Evolutionary conservation across 2,329 filamentous ascomycete genomes (phyloP), one percentile per base, ranked within the genome.

Genomic region (Periconia sp.): DNA sequence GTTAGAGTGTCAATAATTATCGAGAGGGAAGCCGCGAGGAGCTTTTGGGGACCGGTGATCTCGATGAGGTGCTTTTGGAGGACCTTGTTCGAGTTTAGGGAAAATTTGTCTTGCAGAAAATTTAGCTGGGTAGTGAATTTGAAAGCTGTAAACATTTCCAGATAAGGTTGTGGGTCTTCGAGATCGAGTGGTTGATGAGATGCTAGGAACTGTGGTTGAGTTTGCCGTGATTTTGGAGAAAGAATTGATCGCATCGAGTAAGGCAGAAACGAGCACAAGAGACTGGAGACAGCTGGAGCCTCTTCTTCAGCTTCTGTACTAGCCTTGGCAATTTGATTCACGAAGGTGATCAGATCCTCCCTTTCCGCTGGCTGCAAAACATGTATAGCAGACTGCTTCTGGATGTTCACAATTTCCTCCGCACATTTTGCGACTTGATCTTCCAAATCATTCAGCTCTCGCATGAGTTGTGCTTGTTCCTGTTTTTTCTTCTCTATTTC

Each of bases 121-220:
- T 46, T 57, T 11, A 83, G 72, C 0, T 70, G 76, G 0, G 83
- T 85, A 0, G 76, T 76, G 43, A 88, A 84, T 0, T 74, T 74
- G 11, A 94, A 77, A 0, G 86, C 82, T 0, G 83, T 87, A 56
- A 94, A 90, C 7, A 86, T 76, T 32, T 86, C 81, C 0, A 92
- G 75, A 52, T 86, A 90, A 0, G 86, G 83, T 2, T 87, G 70
- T 36, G 87, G 82, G 46, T 91, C 82, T 0, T 78, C 73, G 2
- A 86, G 76, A 1, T 80, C 77, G 70, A 91, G 76, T 1, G 76
- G 76, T 2, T 83, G 79, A 58, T 92, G 88, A 1, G 86, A 88
- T 6, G 78, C 72, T 0, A 79, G 64, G 2, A 74, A 71, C n/a
- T 68, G 70, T 19, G 57, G 30, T 28, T 64, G 59, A 5, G 68